phyloP scores from a whole-genome alignment of 306 rosid genomes.

The Cucurbita ficifolia region DNA sequence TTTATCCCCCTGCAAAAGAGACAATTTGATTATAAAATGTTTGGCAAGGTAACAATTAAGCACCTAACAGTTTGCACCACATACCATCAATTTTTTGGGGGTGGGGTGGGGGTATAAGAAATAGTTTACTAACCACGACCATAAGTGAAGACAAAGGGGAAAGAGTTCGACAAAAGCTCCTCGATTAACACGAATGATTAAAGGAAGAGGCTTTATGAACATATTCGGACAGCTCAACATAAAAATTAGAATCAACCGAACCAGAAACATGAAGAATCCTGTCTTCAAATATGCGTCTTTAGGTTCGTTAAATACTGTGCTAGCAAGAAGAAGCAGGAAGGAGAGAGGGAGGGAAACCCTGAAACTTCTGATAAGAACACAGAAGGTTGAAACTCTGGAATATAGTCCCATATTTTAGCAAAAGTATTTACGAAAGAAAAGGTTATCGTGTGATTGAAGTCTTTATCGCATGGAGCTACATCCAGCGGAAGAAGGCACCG shows the following conservation, averaged over 20 bases:
- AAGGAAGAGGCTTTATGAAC: background rate
- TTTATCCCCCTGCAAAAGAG: slow-evolving; percentile 68
- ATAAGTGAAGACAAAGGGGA: background rate
- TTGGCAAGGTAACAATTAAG: background rate
- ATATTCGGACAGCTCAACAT: background rate
- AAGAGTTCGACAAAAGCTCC: background rate
- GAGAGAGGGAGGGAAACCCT: background rate
- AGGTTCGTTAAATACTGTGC: background rate
- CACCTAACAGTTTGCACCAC: background rate
- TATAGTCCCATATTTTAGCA: background rate
- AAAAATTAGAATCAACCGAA: background rate
- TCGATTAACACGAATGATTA: background rate
- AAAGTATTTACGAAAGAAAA: background rate
- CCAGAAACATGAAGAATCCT: background rate
- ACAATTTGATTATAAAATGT: background rate
- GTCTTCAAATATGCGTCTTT: background rate
- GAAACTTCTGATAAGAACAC: background rate
- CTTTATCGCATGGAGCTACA: background rate
- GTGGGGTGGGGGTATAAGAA: background rate
- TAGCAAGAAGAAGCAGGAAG: background rate
- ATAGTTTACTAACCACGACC: background rate
- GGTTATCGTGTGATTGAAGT: background rate
- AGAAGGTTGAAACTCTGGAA: background rate
- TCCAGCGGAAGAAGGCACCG: background rate
- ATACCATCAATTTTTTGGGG: background rate